A percentile compares a stretch with the other conserved stretches of the same genome.
phyloP scores from a whole-genome alignment of 257 asterid species.

The Solanum okadae region DNA sequence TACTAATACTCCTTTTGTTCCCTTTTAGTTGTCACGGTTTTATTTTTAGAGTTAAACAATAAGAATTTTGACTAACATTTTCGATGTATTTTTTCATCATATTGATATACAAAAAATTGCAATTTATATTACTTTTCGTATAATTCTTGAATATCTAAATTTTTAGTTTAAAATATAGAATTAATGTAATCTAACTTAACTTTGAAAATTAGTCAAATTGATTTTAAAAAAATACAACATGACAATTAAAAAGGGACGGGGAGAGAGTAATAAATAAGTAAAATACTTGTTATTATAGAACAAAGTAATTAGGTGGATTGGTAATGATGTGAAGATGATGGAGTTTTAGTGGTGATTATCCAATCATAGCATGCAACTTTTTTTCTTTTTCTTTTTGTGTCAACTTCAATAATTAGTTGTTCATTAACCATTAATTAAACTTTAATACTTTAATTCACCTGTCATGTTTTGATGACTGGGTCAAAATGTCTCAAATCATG shows the following conservation, averaged over 20 bases:
- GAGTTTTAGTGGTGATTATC: background rate
- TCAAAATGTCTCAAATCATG: background rate
- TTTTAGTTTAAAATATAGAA: too few species aligned
- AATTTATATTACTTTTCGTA: too few species aligned
- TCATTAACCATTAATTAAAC: background rate
- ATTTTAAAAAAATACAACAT: too few species aligned
- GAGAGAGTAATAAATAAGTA: background rate
- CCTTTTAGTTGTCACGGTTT: too few species aligned
- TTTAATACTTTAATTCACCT: background rate
- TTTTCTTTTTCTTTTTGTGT: background rate
- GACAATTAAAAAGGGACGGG: too few species aligned
- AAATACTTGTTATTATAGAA: background rate
- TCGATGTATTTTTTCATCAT: too few species aligned
- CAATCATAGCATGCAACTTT: background rate
- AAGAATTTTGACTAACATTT: too few species aligned
- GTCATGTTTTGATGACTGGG: background rate
- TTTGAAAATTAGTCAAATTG: too few species aligned
- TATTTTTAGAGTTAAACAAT: too few species aligned
- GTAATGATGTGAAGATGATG: background rate
- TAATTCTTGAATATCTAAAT: too few species aligned
- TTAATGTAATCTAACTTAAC: too few species aligned
- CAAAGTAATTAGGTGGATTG: background rate
- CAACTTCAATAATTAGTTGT: background rate
- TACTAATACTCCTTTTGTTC: accelerated
- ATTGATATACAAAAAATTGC: too few species aligned